Base-by-base conservation (phyloP, 2,329 filamentous ascomycete species). In the Claviceps monticola region DNA sequence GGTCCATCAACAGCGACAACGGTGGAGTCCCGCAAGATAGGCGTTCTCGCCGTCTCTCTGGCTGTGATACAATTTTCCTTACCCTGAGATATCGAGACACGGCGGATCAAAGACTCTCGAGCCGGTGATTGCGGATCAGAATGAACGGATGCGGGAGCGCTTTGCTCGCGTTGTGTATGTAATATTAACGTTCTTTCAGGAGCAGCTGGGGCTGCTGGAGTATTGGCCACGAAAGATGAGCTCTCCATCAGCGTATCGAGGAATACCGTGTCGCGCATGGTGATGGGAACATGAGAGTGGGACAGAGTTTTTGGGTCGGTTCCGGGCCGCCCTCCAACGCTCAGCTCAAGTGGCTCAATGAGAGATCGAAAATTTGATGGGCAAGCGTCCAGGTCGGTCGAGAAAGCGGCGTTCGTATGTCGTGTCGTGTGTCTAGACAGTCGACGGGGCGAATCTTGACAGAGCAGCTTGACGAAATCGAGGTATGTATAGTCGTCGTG, bases 21-120 rank as follows among this genome's bases (percentile, higher is more conserved):
- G 2, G 60, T 54, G 11, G 60, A 53, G 17, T 68, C 67, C 49
- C 64, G 61, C n/a, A 68, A 60, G 53, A 69, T 69, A 11, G 37
- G 37, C 7, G 46, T 11, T 9, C 29, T 34, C 3, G 29, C 29
- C 29, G 67, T 66, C 13, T 63, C 58, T 46, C 60, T 62, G 13
- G 55, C 54, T 39, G 60, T 51, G 14, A 59, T 54, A 9, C 55
- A 59, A 26, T 59, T 59, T 45, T 58, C 64, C 5, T 52, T 61
- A 56, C 65, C 60, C 49, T 55, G 55, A 8, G 43, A 29, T 38
- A 44, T 54, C 14, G 38, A 37, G 13, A 5, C 9, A 9, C 37
- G 42, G 9, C 37, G 42, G 26, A n/a, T 51, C 53, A 29, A 43
- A 19, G 23, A 26, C 46, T 41, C 51, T n/a, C 17, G 39, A 36